Percentiles rank a stretch among this genome's conserved stretches.
phyloP scores from a whole-genome alignment of 108 stramenopile species.

The Pseudonitzschia pungens region DNA sequence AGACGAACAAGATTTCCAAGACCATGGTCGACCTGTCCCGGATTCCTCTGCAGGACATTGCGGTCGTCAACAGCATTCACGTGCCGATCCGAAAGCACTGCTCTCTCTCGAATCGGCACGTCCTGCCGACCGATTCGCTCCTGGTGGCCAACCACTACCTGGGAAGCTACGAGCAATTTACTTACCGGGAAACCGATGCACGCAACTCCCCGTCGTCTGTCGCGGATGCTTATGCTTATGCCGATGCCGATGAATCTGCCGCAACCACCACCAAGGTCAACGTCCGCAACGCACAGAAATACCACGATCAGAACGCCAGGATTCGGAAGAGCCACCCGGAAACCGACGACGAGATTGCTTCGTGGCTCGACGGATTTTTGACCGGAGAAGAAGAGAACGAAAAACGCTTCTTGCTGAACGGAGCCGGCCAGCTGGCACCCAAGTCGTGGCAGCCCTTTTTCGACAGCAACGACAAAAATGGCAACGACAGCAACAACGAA shows the following conservation, averaged over 20 bases:
- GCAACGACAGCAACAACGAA: too few species aligned
- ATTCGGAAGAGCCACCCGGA: slow-evolving; percentile 5
- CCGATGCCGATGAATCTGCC: not conserved
- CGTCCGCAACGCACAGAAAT: slow-evolving; percentile 18
- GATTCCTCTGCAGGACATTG: slow-evolving; percentile 43
- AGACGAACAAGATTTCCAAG: slow-evolving; percentile 54
- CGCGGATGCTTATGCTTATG: not conserved
- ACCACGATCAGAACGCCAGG: not conserved
- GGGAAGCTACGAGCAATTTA: slow-evolving; percentile 55
- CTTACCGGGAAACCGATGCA: slow-evolving; percentile 61
- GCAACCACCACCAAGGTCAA: slow-evolving; percentile 7
- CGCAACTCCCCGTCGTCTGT: slow-evolving; percentile 19
- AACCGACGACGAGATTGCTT: slow-evolving; percentile 47
- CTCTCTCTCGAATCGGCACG: slow-evolving; percentile 30
- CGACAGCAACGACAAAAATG: not conserved
- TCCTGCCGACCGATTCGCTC: slow-evolving; percentile 25
- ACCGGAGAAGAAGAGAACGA: not conserved
- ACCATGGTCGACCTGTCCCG: slow-evolving; percentile 57
- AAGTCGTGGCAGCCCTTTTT: slow-evolving; percentile 24
- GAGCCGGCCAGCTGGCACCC: slow-evolving; percentile 29
- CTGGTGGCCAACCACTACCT: slow-evolving; percentile 62
- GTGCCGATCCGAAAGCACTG: slow-evolving; percentile 37
- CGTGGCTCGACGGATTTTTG: slow-evolving; percentile 51
- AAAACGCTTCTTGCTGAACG: slow-evolving; percentile 26
- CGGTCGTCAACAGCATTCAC: slow-evolving; percentile 50